A percentile compares a stretch with the other conserved stretches of the same genome.
phyloP scores from a whole-genome alignment of 2,329 filamentous ascomycete genomes.

The Penicillium sp. region DNA sequence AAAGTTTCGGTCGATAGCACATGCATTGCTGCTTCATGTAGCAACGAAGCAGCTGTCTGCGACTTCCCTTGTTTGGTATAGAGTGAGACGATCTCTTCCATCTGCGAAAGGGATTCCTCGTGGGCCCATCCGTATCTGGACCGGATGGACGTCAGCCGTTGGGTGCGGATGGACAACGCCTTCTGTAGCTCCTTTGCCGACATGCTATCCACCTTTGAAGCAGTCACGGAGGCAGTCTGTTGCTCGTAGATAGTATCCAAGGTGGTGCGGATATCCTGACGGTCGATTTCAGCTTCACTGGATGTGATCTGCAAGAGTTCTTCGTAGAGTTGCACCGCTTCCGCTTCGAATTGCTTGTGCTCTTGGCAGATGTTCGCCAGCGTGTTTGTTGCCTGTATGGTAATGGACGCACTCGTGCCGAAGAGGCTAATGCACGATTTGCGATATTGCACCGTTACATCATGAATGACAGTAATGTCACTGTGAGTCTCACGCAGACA shows the following conservation, averaged over 20 bases:
- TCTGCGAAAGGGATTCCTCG: conserved; percentile 31
- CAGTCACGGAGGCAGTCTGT: conserved; percentile 21
- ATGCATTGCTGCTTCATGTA: conserved; percentile 29
- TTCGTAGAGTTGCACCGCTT: conserved; percentile 33
- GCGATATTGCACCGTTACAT: conserved; percentile 30
- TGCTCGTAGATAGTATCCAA: conserved; percentile 36
- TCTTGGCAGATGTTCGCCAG: conserved; percentile 35
- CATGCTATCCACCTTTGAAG: conserved; percentile 17
- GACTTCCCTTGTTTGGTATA: conserved; percentile 29
- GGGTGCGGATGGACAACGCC: conserved; percentile 25
- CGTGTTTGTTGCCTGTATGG: conserved; percentile 29
- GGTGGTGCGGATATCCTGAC: conserved; percentile 27
- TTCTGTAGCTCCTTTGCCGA: conserved; percentile 26
- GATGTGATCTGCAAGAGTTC: conserved; percentile 30
- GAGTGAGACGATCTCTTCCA: conserved; percentile 32
- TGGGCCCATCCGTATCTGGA: conserved; percentile 34
- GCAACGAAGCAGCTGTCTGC: conserved; percentile 25
- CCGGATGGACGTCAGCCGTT: conserved; percentile 26
- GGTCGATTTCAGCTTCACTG: conserved; percentile 22
- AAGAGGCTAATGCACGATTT: conserved; percentile 30
- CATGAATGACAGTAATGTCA: conserved; percentile 27
- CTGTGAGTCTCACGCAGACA: conserved; percentile 30
- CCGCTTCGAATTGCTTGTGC: conserved; percentile 29
- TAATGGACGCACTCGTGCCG: conserved; percentile 30
- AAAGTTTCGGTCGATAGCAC: conserved; percentile 30